Evolutionary conservation across 2,329 filamentous ascomycete species (phyloP).

Genomic region (Plenodomus lindquistii): DNA sequence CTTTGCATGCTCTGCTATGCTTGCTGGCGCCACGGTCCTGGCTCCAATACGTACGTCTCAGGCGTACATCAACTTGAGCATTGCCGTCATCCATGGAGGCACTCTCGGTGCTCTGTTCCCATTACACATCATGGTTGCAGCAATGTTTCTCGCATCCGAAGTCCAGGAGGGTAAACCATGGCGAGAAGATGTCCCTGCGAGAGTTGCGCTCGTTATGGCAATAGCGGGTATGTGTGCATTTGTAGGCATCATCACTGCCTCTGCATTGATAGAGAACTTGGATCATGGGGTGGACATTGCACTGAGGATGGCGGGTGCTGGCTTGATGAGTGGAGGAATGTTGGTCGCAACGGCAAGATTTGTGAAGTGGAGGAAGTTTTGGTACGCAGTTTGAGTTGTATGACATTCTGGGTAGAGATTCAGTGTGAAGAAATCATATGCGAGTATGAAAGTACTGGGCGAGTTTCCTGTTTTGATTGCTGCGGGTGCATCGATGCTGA

Average conservation of each 20-base stretch:
- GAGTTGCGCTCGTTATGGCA: slow-evolving; percentile 6
- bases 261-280: slow-evolving; percentile 8
- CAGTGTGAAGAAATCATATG: neutral
- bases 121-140: slow-evolving; percentile 3
- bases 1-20: slow-evolving; percentile 3
- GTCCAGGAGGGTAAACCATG: neutral
- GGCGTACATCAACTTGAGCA: neutral
- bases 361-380: neutral
- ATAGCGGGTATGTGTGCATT: slow-evolving; percentile 8
- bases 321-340: slow-evolving; percentile 3
- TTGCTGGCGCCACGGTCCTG: slow-evolving; percentile 1
- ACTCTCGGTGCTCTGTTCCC: slow-evolving; percentile 9
- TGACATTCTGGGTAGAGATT: neutral
- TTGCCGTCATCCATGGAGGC: slow-evolving; percentile 7
- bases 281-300: slow-evolving; percentile 4
- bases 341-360: slow-evolving; percentile 5
- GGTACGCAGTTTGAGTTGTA: neutral
- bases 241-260: slow-evolving; percentile 8
- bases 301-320: slow-evolving; percentile 3
- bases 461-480: too few relatives aligned
- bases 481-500: too few relatives aligned
- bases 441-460: too few relatives aligned
- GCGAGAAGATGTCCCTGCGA: slow-evolving; percentile 3
- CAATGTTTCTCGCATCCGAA: neutral
- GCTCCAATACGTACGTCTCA: slow-evolving; percentile 1